Base-by-base conservation (phyloP, 2,329 filamentous ascomycete species). In the Fusarium aywerte region DNA sequence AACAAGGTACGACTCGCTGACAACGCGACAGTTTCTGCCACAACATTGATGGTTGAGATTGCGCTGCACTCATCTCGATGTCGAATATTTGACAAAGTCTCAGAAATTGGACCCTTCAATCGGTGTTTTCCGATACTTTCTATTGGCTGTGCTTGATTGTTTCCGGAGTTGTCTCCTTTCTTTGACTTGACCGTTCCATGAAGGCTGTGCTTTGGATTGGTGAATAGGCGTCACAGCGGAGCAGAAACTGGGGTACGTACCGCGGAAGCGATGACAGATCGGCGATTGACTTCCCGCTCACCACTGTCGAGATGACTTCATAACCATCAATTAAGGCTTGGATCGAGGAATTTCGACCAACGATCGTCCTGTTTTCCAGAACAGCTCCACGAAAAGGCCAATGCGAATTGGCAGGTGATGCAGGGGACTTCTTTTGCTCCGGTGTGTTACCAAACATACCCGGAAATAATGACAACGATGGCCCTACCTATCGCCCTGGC, bases 221-320 rank as follows among this genome's bases (percentile, higher is more conserved):
- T 16, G 23, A 15, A 40, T 38, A n/a, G 40, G 56, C 65, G 61
- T 68, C 54, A 68, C 62, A 58, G 45, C 49, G 67, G 67, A 66
- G 57, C 50, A 58, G 57, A 62, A 39, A 39, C 39, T 39, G 36
- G 35, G n/a, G 52, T 33, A 68, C 67, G 67, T 56, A 70, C 59
- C 52, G 18, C 33, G n/a, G 40, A 35, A 23, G 33, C 43, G n/a
- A 40, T 45, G 52, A 16, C 54, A 20, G 66, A 70, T 70, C 67
- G 67, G 67, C 67, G 67, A 70, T 70, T 60, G 6, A 42, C 36
- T 15, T 56, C 51, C 44, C 42, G 55, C 50, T 54, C 55, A 40
- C 61, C 48, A 54, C 50, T 23, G 31, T 62, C 43, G 50, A n/a
- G 57, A 73, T 73, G 71, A 73, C 68, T 73, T 73, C 71, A 73